Evolutionary conservation across 1,284 basidiomycete species (phyloP), one percentile per base, ranked within the genome.

Genomic region (Puccinia horiana): DNA sequence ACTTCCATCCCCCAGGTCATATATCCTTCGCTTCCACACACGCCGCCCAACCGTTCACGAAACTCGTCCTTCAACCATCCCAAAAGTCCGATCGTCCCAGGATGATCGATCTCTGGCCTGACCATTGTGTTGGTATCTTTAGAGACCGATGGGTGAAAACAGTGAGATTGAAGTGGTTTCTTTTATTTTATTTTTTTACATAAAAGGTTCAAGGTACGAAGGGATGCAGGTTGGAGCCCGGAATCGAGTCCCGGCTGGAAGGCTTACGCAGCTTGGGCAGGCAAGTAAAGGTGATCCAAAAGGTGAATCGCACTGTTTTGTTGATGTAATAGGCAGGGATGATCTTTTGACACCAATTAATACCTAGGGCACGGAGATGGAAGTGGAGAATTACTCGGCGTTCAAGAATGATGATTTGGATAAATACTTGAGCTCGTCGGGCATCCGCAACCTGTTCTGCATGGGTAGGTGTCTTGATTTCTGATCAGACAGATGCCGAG

Each of bases 1-100:
- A 87, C 82, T 85, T 87, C 83, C 92, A 92, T 85, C 92, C 91
- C 0, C 84, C 85, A 4, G 85, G 87, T 23, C 91, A 92, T 87
- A 88, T 92, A 84, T 91, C 91, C 23, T 92, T 92, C 86, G 91
- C 91, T 0, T 88, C 89, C 6, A 88, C 88, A n/a, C 74, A 72
- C 18, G 74, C 75, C 26, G 86, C 84, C 9, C 83, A 87, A 83
- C 86, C 89, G 4, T 91, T 90, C 85, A 84, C 85, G 0, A 85
- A 87, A 61, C 87, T 88, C 81, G 83, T 84, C 29, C 85, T 90
- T 9, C 87, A 85, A 26, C 83, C 86, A 84, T 85, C 84, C 20
- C 69, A 84, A 16, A 52, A 73, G 47, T 16, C 16, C 32, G 29
- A 63, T 32, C 42, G 26, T 20, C 61, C 26, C 23, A 54, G 20